phyloP scores from a whole-genome alignment of 306 rosid genomes.

The Acacia confusa region DNA sequence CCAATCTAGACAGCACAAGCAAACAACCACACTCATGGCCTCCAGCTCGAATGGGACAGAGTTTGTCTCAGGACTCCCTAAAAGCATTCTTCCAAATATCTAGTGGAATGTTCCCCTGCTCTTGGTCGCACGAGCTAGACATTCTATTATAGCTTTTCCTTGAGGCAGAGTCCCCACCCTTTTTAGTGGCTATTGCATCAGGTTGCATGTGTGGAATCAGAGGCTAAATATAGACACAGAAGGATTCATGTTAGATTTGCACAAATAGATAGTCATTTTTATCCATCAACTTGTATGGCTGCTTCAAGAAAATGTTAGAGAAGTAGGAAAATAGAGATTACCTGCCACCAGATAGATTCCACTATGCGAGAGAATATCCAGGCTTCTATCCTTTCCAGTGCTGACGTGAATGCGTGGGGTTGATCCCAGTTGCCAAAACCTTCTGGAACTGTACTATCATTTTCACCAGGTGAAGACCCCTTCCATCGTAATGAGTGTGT shows the following conservation, averaged over 20 bases:
- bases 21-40: conserved; percentile 98
- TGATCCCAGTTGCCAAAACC: conserved; percentile 65
- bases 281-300: neutral
- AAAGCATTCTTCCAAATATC: conserved; percentile 94
- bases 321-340: conserved; percentile 26
- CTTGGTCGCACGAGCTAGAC: conserved; percentile 61
- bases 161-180: conserved; percentile 40
- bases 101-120: conserved; percentile 64
- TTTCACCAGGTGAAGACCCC: conserved; percentile 53
- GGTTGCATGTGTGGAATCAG: conserved; percentile 92
- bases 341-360: conserved; percentile 99
- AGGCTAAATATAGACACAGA: conserved; percentile 54
- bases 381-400: conserved; percentile 81
- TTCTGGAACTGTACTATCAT: conserved; percentile 37
- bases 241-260: conserved; percentile 28
- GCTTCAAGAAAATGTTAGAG: conserved; percentile 7
- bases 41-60: conserved; percentile 92
- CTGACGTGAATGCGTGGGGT: conserved; percentile 53
- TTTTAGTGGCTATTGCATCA: conserved; percentile 44
- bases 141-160: conserved; percentile 44
- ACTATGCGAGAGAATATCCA: conserved; percentile 95
- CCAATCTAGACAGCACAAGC: conserved; percentile 83
- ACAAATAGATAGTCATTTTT: conserved; percentile 7
- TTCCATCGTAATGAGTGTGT: conserved; percentile 63
- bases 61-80: conserved; percentile 78